These are phyloP conservation scores for Aegilops bicornis DNA, from an alignment of 176 grass and related monocot genomes.

Conservation along the genomic window DNA sequence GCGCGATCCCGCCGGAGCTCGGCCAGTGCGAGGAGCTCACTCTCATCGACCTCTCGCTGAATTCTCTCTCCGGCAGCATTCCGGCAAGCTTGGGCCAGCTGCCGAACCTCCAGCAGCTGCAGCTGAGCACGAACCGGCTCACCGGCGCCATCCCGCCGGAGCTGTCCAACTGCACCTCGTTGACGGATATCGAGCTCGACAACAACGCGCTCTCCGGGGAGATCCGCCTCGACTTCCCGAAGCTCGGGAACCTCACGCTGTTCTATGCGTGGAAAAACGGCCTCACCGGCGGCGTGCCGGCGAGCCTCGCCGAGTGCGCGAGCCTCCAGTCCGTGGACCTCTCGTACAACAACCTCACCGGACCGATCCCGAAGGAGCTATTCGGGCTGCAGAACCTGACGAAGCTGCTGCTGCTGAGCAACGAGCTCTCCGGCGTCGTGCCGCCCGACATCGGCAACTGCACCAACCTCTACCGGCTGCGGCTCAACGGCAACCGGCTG, in stretches of 20 bases:
- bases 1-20: constrained; percentile 66
- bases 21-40: constrained; percentile 67
- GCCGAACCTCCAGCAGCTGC: constrained; percentile 70
- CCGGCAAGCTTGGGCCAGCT: constrained; percentile 59
- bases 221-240: constrained; percentile 68
- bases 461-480: constrained; percentile 72
- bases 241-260: constrained; percentile 71
- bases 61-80: constrained; percentile 70
- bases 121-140: constrained; percentile 89
- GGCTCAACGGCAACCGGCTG: constrained; percentile 72
- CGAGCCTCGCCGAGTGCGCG: constrained; percentile 53
- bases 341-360: constrained; percentile 87
- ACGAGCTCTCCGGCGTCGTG: constrained; percentile 75
- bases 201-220: constrained; percentile 86
- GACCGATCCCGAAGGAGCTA: constrained; percentile 62
- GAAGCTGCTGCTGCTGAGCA: constrained; percentile 76
- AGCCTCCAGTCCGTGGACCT: constrained; percentile 83
- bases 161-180: constrained; percentile 76
- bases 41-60: constrained; percentile 78
- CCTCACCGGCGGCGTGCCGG: constrained; percentile 76
- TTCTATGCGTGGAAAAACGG: constrained; percentile 97
- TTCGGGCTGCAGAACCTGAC: constrained; percentile 84
- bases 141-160: constrained; percentile 68
- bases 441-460: constrained; percentile 88
- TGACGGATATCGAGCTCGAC: constrained; percentile 85